Percentiles rank a stretch among this genome's conserved stretches.
Conservation (phyloP, 2,329 filamentous ascomycete species). For the Didymella glomerata region DNA sequence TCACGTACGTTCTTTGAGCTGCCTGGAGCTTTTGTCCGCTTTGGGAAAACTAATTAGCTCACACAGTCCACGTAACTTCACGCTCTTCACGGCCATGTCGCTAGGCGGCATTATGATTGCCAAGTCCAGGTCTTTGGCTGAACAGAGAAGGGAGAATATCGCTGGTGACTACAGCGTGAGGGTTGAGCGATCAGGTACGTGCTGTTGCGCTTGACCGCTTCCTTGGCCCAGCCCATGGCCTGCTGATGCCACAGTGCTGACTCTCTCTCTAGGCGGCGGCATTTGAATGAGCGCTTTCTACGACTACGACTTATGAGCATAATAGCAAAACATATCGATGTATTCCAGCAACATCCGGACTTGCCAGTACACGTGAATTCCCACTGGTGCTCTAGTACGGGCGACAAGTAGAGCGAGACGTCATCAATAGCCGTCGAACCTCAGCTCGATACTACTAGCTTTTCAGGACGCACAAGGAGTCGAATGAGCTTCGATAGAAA, state of each 20-base stretch:
- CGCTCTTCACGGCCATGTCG: conserved; percentile 42
- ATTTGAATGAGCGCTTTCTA: conserved; percentile 1
- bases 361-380: background rate
- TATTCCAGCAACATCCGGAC: background rate
- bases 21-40: conserved; percentile 9
- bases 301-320: background rate
- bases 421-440: background rate
- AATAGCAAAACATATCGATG: background rate
- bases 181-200: conserved; percentile 48
- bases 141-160: conserved; percentile 40
- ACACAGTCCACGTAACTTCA: conserved; percentile 44
- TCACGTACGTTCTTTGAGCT: conserved; percentile 38
- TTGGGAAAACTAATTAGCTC: conserved; percentile 26
- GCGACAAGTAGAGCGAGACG: background rate
- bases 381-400: background rate
- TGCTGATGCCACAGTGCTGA: conserved; percentile 3
- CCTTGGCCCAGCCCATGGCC: background rate
- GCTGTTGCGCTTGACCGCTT: background rate
- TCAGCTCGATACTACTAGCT: background rate
- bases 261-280: conserved; percentile 8
- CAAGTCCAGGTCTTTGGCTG: conserved; percentile 41
- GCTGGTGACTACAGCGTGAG: conserved; percentile 48
- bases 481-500: background rate
- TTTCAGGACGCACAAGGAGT: background rate
- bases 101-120: conserved; percentile 43